Conservation (phyloP, 371 early-diverging fungal genomes). For the Capillidium heterosporum region DNA sequence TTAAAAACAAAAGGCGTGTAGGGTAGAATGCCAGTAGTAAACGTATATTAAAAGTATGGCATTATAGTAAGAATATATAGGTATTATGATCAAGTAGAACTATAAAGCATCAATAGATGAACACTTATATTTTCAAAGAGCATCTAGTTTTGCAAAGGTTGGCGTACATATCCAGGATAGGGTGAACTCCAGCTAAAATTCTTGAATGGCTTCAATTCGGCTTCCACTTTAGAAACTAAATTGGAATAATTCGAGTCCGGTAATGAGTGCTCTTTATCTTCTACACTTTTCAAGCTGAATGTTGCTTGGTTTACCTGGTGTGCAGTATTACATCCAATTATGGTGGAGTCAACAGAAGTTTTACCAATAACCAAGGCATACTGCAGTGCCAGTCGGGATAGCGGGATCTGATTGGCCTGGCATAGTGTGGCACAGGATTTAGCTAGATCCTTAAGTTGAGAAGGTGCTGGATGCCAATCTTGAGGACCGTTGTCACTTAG, state of each 20-base stretch:
- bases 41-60: too few relatives aligned
- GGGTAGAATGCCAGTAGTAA: too few relatives aligned
- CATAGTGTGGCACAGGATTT: conserved; percentile 21
- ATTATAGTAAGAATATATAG: too few relatives aligned
- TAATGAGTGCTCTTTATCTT: not conserved
- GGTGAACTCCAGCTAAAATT: not conserved
- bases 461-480: conserved; percentile 59
- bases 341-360: conserved; percentile 27
- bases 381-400: conserved; percentile 39
- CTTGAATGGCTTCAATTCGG: not conserved
- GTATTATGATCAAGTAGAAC: too few relatives aligned
- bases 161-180: too few relatives aligned
- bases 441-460: conserved; percentile 29
- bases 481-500: conserved; percentile 35
- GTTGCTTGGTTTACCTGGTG: conserved; percentile 28
- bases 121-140: too few relatives aligned
- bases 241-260: not conserved
- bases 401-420: conserved; percentile 16
- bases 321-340: conserved; percentile 42
- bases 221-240: not conserved
- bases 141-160: too few relatives aligned
- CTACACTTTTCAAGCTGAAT: too few relatives aligned
- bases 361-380: conserved; percentile 29
- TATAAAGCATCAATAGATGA: too few relatives aligned
- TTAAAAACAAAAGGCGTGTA: too few relatives aligned